Percentiles rank a stretch among this genome's conserved stretches.
Evolutionary conservation across 2,329 filamentous ascomycete species (phyloP).

Genomic region (Epichloe uncinata): DNA sequence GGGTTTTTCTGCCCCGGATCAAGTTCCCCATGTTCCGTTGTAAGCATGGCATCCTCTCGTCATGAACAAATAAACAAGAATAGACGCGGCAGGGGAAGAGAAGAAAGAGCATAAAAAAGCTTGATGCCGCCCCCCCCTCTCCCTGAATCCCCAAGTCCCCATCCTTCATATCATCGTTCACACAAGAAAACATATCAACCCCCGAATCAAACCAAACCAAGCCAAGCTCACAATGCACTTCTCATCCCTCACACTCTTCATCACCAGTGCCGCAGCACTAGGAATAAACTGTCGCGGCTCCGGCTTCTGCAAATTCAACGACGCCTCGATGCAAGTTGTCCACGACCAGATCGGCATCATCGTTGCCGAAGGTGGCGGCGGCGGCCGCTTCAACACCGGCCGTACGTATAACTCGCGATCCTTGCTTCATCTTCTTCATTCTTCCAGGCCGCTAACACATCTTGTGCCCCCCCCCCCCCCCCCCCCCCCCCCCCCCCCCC

Average conservation of each 20-base stretch:
- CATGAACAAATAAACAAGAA: too few relatives aligned
- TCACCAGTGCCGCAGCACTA: slow-evolving; percentile 4
- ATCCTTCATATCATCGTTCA: not conserved
- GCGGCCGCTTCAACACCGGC: slow-evolving; percentile 2
- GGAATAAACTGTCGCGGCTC: slow-evolving; percentile 11
- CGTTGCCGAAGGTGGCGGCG: slow-evolving; percentile 6
- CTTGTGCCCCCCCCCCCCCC: not conserved
- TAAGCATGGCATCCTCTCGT: too few relatives aligned
- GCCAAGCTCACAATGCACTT: not conserved
- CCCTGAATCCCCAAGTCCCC: not conserved
- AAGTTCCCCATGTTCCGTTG: too few relatives aligned
- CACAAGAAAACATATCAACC: not conserved
- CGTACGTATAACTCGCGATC: not conserved
- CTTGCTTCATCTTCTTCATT: too few relatives aligned
- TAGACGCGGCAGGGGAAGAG: too few relatives aligned
- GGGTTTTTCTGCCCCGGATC: too few relatives aligned
- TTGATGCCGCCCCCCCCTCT: not conserved
- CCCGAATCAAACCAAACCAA: not conserved
- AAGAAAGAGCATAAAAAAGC: not conserved
- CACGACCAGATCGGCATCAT: slow-evolving; percentile 6
- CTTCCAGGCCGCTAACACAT: too few relatives aligned
- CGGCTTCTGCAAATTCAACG: slow-evolving; percentile 6
- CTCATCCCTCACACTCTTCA: slow-evolving; percentile 2
- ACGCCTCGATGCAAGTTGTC: slow-evolving; percentile 6
- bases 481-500: too few relatives aligned